phyloP scores from a whole-genome alignment of 169 alveolate species.

The Cyclospora cayetanensis region DNA sequence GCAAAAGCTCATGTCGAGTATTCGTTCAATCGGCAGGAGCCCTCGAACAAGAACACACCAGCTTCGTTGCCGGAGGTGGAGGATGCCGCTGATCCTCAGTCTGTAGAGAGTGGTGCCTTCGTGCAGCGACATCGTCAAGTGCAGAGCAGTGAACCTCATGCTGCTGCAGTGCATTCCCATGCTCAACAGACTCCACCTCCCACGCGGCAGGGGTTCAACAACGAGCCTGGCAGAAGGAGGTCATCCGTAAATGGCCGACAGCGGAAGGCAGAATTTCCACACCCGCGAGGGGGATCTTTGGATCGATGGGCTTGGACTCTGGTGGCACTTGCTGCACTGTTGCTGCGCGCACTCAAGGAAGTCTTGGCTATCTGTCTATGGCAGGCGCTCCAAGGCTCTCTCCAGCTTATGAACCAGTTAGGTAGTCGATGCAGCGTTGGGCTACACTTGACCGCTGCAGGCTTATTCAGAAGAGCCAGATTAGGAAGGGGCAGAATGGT shows the following conservation, averaged over 20 bases:
- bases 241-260: background rate
- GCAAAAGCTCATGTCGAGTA: too few relatives aligned
- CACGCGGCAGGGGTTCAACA: background rate
- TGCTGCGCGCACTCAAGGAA: background rate
- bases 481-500: background rate
- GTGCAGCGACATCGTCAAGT: too few relatives aligned
- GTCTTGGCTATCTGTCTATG: background rate
- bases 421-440: slow-evolving; percentile 2
- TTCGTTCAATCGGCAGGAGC: too few relatives aligned
- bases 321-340: background rate
- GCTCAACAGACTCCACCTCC: background rate
- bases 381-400: background rate
- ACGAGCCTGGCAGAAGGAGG: background rate
- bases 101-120: too few relatives aligned
- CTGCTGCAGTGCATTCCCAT: too few relatives aligned
- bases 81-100: too few relatives aligned
- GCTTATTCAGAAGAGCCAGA: background rate
- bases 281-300: background rate
- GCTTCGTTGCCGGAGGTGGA: too few relatives aligned
- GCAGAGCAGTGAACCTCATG: too few relatives aligned
- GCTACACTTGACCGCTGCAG: background rate
- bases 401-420: background rate
- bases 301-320: background rate
- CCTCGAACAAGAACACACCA: too few relatives aligned
- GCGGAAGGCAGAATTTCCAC: background rate